phyloP scores from a whole-genome alignment of 2,329 filamentous ascomycete genomes.

The Paecilomyces variotii region DNA sequence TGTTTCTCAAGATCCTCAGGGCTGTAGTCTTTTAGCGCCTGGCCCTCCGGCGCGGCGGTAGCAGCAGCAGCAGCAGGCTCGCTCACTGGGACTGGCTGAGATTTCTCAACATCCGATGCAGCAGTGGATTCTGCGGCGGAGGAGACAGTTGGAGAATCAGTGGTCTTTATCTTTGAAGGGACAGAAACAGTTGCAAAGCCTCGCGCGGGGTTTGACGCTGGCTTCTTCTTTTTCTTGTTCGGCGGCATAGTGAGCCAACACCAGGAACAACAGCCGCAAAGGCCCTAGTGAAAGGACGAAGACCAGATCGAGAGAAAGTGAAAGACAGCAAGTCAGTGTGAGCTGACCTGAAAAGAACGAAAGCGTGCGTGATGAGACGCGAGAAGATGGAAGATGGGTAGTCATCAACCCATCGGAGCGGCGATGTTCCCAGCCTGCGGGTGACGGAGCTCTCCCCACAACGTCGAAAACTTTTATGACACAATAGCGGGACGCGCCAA shows the following conservation, averaged over 20 bases:
- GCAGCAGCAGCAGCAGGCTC: constrained; percentile 14
- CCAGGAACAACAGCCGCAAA: not conserved
- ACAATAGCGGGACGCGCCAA: constrained; percentile 23
- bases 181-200: constrained; percentile 92
- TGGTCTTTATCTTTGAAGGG: constrained; percentile 66
- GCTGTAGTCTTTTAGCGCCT: constrained; percentile 50
- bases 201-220: constrained; percentile 74
- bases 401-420: constrained; percentile 1
- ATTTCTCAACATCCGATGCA: constrained; percentile 22
- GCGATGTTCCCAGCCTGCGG: constrained; percentile 14
- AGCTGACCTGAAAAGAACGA: not conserved
- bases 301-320: not conserved
- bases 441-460: constrained; percentile 16
- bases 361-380: not conserved
- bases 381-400: not conserved
- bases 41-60: constrained; percentile 10
- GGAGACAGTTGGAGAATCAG: constrained; percentile 24
- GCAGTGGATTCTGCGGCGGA: constrained; percentile 18
- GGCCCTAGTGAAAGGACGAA: not conserved
- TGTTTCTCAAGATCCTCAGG: constrained; percentile 87
- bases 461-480: constrained; percentile 34
- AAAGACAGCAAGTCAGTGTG: not conserved
- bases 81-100: constrained; percentile 1
- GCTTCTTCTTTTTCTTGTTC: constrained; percentile 85
- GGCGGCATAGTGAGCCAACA: constrained; percentile 50